phyloP scores from a whole-genome alignment of 2,329 filamentous ascomycete genomes.

The Xylariales sp. region DNA sequence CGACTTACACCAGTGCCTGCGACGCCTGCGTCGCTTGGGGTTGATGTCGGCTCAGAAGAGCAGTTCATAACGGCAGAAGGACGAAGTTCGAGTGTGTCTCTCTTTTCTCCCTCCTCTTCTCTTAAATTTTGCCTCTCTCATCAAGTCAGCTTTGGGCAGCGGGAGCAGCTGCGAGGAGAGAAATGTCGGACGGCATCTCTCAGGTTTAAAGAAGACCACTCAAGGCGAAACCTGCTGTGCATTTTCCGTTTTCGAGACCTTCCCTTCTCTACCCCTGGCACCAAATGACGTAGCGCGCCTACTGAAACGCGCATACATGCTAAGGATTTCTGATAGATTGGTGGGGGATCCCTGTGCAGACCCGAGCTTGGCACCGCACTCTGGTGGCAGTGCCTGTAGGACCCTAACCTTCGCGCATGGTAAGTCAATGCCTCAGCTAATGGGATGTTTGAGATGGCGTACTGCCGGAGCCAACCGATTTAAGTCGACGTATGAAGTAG shows the following conservation, averaged over 20 bases:
- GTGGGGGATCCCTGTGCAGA: constrained; percentile 1
- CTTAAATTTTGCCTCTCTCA: too few relatives aligned
- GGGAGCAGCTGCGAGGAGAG: background rate
- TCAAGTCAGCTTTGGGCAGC: background rate
- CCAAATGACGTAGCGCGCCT: background rate
- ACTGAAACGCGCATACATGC: background rate
- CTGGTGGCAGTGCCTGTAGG: too few relatives aligned
- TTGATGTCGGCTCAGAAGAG: background rate
- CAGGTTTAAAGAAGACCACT: background rate
- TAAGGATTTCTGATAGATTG: too few relatives aligned
- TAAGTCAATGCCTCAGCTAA: too few relatives aligned
- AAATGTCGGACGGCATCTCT: background rate
- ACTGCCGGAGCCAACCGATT: too few relatives aligned
- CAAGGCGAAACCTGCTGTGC: background rate
- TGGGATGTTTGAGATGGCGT: too few relatives aligned
- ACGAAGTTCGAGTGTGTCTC: too few relatives aligned
- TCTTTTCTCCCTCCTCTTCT: too few relatives aligned
- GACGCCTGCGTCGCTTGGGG: background rate
- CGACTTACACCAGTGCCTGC: background rate
- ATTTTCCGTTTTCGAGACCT: background rate
- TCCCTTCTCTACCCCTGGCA: background rate
- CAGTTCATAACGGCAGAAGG: too few relatives aligned
- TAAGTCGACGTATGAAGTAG: too few relatives aligned
- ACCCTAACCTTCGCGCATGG: too few relatives aligned
- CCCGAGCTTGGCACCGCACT: too few relatives aligned